Base-by-base conservation (phyloP, 805 yeast species). In the Kregervanrija fluxuum region DNA sequence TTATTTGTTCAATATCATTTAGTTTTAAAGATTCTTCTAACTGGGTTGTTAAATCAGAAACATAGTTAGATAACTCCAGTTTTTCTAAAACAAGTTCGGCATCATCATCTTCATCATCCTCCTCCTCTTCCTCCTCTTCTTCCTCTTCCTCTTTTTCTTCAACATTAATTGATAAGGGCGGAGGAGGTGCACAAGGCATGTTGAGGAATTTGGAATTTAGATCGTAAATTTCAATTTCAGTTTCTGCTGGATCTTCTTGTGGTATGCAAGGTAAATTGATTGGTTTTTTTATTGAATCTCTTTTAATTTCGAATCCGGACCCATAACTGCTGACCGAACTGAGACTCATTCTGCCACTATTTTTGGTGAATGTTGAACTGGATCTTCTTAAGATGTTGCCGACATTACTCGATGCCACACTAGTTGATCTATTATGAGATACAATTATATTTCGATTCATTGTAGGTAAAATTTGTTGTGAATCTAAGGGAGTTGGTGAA, bases 401-500 rank as follows among this genome's bases (percentile, higher is more conserved):
- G 6, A 36, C 32, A 17, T 39, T 34, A 30, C 31, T 13, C 28
- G 37, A 40, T 9, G 28, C 16, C n/a, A 8, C 14, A 33, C 45
- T 42, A 14, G 48, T 47, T 40, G 41, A 35, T 15, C 45, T 39
- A 12, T 38, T 37, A 28, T 12, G 45, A 40, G 49, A 17, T 16
- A 46, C 42, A 28, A 37, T 31, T 12, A 22, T 35, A 33, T 35
- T 33, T 5, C 36, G 30, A 8, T 10, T 17, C 12, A n/a, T 42
- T 16, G 33, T 30, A 5, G 34, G 32, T 22, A 13, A 28, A 12
- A 30, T 22, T 2, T 14, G 10, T 2, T 14, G 10, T n/a, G 13
- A 8, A 11, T 43, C 16, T 10, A 40, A 32, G 8, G 50, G 50
- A 1, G 61, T 48, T 28, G 66, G 65, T 5, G 57, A 51, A 3